A percentile compares a stretch with the other conserved stretches of the same genome.
Evolutionary conservation across 495 filamentous ascomycete species (phyloP).

Genomic region (Trichoderma reesei): DNA sequence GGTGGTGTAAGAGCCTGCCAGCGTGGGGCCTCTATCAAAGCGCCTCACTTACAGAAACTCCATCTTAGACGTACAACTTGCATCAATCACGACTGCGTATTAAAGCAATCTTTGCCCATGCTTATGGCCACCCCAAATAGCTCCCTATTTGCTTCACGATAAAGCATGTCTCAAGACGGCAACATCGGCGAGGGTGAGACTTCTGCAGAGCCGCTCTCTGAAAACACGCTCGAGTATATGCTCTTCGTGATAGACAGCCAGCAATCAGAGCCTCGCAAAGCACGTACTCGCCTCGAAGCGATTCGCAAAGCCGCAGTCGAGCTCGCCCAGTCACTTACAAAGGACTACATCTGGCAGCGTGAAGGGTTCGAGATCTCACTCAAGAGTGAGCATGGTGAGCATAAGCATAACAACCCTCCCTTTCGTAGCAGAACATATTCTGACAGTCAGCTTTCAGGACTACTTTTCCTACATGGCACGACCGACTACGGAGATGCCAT

Average conservation of each 20-base stretch:
- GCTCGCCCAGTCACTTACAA: conserved; percentile 51
- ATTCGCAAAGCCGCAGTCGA: conserved; percentile 58
- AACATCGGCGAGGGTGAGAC: background rate
- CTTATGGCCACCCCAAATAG: background rate
- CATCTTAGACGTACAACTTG: background rate
- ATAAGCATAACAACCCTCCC: background rate
- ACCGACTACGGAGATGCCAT: conserved; percentile 88
- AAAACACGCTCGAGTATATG: conserved; percentile 82
- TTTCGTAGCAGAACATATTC: background rate
- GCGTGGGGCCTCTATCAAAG: background rate
- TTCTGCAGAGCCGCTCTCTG: conserved; percentile 49
- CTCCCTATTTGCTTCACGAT: conserved; percentile 19
- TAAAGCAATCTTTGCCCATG: background rate
- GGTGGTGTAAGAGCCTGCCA: background rate
- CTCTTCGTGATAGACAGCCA: conserved; percentile 59
- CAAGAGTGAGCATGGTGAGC: conserved; percentile 49
- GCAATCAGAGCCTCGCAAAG: conserved; percentile 36
- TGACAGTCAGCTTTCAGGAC: conserved; percentile 17
- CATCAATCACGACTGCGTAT: background rate
- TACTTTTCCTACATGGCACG: conserved; percentile 51
- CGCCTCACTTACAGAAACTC: background rate
- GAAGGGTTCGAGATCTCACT: conserved; percentile 56
- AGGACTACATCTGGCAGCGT: conserved; percentile 93
- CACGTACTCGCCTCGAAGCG: conserved; percentile 49
- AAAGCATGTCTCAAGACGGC: conserved; percentile 29